These are phyloP conservation scores for Leccinum variicolor DNA, from an alignment of 768 basidiomycete species.

Conservation along the genomic window DNA sequence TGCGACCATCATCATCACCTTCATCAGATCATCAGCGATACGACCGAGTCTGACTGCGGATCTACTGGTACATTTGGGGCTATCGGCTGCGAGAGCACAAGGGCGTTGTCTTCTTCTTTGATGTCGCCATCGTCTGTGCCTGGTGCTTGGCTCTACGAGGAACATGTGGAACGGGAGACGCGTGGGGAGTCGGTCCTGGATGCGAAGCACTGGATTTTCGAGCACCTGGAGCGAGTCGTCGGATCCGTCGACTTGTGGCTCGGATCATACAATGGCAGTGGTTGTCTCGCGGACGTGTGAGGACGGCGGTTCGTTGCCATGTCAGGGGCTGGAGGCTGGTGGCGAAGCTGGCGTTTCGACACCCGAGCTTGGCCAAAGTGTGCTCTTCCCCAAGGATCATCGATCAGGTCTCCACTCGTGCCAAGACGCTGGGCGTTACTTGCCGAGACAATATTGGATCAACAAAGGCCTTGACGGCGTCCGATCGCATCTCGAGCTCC, in stretches of 20 bases:
- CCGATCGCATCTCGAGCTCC: neutral
- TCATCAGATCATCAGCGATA: neutral
- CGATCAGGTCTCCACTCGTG: neutral
- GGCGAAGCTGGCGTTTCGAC: neutral
- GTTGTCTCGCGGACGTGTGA: neutral
- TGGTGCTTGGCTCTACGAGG: slow-evolving; percentile 4
- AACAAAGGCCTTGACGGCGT: neutral
- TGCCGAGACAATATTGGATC: neutral
- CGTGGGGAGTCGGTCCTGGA: neutral
- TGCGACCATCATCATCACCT: neutral
- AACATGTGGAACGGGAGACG: neutral
- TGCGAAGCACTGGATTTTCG: neutral
- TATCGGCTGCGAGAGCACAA: neutral
- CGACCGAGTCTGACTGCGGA: neutral
- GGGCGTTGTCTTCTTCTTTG: neutral
- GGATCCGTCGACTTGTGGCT: neutral
- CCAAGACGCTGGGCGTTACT: neutral
- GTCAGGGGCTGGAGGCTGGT: neutral
- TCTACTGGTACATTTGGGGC: neutral
- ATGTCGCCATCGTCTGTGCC: neutral
- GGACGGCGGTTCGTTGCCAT: neutral
- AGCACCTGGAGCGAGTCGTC: neutral
- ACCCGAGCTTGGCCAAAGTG: neutral
- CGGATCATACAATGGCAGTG: neutral
- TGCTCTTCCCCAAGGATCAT: neutral